These are phyloP conservation scores for Jasminum sambac DNA, from an alignment of 257 asterid genomes.

Conservation along the genomic window DNA sequence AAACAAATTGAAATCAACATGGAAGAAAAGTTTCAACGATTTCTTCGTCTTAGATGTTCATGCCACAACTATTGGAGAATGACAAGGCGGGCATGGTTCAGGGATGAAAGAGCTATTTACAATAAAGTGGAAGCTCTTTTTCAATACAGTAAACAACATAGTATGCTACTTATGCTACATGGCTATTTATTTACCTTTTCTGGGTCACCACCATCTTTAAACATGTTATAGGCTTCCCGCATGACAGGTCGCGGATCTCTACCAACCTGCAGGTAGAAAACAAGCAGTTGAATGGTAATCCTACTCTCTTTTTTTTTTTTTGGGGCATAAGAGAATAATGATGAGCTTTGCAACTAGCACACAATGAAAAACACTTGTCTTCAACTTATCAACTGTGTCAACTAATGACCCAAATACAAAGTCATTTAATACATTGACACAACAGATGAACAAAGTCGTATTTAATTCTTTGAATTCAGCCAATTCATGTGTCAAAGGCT, in stretches of 20 bases:
- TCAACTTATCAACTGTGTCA: no score
- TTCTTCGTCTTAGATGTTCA: no score
- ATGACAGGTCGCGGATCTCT: conserved; percentile 77
- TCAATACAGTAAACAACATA: neutral
- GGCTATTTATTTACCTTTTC: conserved; percentile 59
- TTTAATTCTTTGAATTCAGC: neutral
- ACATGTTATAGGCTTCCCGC: conserved; percentile 70
- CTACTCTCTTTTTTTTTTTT: neutral
- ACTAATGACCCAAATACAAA: no score
- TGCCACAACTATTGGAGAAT: no score
- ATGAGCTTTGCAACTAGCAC: no score
- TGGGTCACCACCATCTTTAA: conserved; percentile 86
- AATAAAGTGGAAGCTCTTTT: neutral
- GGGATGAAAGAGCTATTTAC: neutral
- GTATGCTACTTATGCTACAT: neutral
- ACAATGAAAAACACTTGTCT: no score
- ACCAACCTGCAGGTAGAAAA: conserved; percentile 58
- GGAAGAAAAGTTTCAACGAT: no score
- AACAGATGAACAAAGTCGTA: neutral
- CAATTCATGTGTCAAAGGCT: neutral
- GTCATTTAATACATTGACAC: neutral
- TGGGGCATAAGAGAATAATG: neutral
- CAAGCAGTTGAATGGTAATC: conserved; percentile 22
- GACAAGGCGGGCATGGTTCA: no score
- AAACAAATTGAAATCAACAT: no score